Evolutionary conservation across 345 rosid genomes (phyloP).

Genomic region (Syzygium jambos): DNA sequence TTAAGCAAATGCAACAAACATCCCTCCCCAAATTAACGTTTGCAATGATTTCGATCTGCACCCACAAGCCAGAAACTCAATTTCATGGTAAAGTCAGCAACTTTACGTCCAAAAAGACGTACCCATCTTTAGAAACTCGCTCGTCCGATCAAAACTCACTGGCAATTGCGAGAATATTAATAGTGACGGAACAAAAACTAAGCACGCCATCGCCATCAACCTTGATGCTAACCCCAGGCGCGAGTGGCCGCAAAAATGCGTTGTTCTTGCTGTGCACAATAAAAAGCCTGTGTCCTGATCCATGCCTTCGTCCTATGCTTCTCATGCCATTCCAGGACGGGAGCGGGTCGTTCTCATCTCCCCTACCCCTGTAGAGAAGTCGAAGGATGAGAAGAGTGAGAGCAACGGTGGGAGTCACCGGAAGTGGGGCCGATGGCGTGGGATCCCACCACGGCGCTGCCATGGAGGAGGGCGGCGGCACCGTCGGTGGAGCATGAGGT

Average conservation of each 20-base stretch:
- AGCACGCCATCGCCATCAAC: conserved; percentile 20
- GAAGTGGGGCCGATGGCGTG: no score
- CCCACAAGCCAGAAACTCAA: no score
- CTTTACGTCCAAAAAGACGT: background rate
- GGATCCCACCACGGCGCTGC: no score
- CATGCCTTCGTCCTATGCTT: conserved; percentile 35
- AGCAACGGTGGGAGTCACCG: no score
- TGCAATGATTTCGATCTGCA: no score
- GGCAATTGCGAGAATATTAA: background rate
- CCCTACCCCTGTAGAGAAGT: no score
- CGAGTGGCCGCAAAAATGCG: conserved; percentile 65
- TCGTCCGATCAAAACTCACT: background rate
- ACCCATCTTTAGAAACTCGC: background rate
- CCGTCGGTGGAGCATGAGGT: no score
- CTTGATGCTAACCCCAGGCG: conserved; percentile 67
- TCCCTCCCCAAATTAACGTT: no score
- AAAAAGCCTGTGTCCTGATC: conserved; percentile 29
- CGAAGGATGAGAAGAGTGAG: no score
- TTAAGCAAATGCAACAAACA: no score
- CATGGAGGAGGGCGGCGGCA: no score
- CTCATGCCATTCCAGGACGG: conserved; percentile 33
- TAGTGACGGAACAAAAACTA: conserved; percentile 27
- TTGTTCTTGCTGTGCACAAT: conserved; percentile 50
- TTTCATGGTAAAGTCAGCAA: background rate
- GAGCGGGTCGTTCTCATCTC: no score